These are phyloP conservation scores for Carallia brachiata DNA, from an alignment of 345 rosid species.

Conservation along the genomic window DNA sequence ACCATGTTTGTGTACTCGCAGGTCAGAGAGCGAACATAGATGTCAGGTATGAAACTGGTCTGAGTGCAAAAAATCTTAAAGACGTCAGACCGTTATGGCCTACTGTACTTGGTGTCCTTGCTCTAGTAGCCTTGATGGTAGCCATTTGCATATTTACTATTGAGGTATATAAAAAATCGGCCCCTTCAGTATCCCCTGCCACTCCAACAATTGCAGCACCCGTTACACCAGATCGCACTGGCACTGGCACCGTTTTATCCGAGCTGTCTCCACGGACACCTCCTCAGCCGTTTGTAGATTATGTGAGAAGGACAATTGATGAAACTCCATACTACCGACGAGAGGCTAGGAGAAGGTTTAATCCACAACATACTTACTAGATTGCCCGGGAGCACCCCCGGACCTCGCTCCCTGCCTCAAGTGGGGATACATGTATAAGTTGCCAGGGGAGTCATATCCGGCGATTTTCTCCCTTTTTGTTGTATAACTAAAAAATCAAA, in stretches of 20 bases:
- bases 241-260: constrained; percentile 37
- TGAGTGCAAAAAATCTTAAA: constrained; percentile 13
- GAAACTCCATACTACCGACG: constrained; percentile 82
- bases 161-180: constrained; percentile 21
- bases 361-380: constrained; percentile 79
- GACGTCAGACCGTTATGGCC: constrained; percentile 15
- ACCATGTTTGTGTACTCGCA: constrained; percentile 21
- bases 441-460: neutral
- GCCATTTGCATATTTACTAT: neutral
- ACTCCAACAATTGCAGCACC: constrained; percentile 37
- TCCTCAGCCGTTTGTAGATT: constrained; percentile 82
- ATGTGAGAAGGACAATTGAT: constrained; percentile 77
- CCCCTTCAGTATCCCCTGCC: constrained; percentile 25
- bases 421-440: neutral
- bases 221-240: constrained; percentile 51
- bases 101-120: constrained; percentile 23
- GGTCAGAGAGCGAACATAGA: constrained; percentile 71
- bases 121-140: constrained; percentile 20
- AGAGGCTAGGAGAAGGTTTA: constrained; percentile 70
- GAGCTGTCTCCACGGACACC: constrained; percentile 86
- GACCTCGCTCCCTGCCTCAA: neutral
- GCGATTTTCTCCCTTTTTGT: neutral
- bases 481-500: neutral
- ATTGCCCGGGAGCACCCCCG: neutral
- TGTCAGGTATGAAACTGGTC: constrained; percentile 46